Base-by-base conservation (phyloP, 345 rosid genomes). In the Sonneratia caseolaris region DNA sequence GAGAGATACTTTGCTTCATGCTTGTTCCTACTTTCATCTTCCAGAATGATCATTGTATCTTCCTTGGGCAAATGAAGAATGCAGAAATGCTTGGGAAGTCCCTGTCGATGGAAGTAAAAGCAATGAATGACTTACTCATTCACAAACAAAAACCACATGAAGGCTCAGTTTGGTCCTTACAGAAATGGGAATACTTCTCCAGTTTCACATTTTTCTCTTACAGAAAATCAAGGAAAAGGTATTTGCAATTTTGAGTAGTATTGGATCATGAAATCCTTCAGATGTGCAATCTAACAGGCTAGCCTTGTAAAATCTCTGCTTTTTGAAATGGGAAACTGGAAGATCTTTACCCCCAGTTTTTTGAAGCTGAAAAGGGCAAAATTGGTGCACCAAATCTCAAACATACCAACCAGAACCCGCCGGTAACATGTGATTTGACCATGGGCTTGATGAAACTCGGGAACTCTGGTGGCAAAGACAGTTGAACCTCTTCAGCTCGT, bases 391-490 rank as follows among this genome's bases (percentile, higher is more conserved):
- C 65, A 10, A 5, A 64, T 65, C 59, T 3, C 22, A 53, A 59
- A 59, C 35, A 1, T 70, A 77, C 81, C 76, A 74, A 59, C 69
- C 76, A 77, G 75, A 71, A 76, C 32, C 81, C 81, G 0, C 80
- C 80, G n/a, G 74, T 21, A 70, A 75, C 81, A 69, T 74, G 76
- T 12, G 79, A 80, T 14, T 62, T 74, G 13, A 45, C 57, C 76
- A 80, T 74, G 12, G 22, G 13, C 72, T 74, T 75, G 22, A 72
- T 66, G 45, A 75, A 35, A 49, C 40, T 66, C 10, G 81, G 83
- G 68, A 51, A 72, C 36, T 72, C 68, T 24, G 57, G 32, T 48
- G 40, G 42, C 19, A 72, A 67, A 75, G 22, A 53, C 7, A 76
- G 66, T 64, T 42, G 70, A 61, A 80, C 37, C 64, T 68, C 72